Percentiles rank a stretch among this genome's conserved stretches.
Conservation (phyloP, 352 stramenopile species). For the Phytophthora tentaculata region DNA sequence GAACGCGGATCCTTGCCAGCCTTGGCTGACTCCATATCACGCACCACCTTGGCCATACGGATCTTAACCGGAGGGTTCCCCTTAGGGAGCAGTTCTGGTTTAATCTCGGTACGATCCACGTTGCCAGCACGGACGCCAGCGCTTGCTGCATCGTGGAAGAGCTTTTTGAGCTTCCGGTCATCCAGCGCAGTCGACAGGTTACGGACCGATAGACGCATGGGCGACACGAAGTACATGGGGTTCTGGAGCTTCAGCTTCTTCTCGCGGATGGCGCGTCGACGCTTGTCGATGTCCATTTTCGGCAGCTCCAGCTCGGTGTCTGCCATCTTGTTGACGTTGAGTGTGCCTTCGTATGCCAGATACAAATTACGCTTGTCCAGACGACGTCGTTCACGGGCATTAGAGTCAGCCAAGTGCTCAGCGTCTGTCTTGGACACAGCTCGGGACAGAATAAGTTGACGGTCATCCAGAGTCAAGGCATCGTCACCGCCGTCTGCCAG, state of each 20-base stretch:
- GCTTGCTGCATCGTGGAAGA: conserved; percentile 86
- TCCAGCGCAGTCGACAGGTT: conserved; percentile 91
- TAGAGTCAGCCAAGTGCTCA: conserved; percentile 60
- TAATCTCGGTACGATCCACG: conserved; percentile 85
- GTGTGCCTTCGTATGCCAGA: conserved; percentile 94
- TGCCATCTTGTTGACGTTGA: conserved; percentile 92
- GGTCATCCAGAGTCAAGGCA: conserved; percentile 74
- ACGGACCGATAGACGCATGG: conserved; percentile 92
- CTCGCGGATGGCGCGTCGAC: conserved; percentile 91
- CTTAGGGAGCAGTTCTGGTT: conserved; percentile 59
- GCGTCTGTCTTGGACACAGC: conserved; percentile 78
- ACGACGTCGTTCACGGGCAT: conserved; percentile 59
- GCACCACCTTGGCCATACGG: conserved; percentile 85
- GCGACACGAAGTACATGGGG: conserved; percentile 97
- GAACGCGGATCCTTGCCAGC: conserved; percentile 64
- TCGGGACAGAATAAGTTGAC: conserved; percentile 77
- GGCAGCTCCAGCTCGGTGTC: conserved; percentile 87
- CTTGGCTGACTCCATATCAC: conserved; percentile 73
- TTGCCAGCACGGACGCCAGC: conserved; percentile 72
- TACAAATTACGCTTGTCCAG: conserved; percentile 98
- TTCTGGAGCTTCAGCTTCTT: conserved; percentile 98
- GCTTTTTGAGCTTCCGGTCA: conserved; percentile 91
- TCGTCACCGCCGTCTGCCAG: conserved; percentile 67
- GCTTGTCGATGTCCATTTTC: conserved; percentile 95
- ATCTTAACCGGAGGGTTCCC: conserved; percentile 66